phyloP scores from a whole-genome alignment of 805 yeast genomes.

The Cyberlindnera bimundalis region DNA sequence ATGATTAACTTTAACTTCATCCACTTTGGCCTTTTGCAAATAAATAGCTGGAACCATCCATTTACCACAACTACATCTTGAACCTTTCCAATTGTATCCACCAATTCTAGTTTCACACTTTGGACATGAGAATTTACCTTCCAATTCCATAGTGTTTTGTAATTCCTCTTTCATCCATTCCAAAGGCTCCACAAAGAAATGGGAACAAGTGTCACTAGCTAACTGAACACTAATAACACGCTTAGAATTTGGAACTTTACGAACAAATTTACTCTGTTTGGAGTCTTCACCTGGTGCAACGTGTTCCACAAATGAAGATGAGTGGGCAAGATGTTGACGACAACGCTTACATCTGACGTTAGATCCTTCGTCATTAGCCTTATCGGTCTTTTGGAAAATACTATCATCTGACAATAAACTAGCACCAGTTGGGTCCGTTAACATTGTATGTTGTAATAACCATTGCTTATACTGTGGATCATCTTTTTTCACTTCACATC shows the following conservation, averaged over 20 bases:
- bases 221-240: slow-evolving; percentile 55
- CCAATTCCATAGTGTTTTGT: slow-evolving; percentile 53
- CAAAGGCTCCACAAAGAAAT: slow-evolving; percentile 83
- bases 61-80: slow-evolving; percentile 88
- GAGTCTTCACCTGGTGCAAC: slow-evolving; percentile 62
- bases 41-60: slow-evolving; percentile 95
- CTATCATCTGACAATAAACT: slow-evolving; percentile 29
- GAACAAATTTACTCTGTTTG: slow-evolving; percentile 62
- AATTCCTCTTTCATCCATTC: slow-evolving; percentile 88
- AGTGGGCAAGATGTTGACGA: slow-evolving; percentile 63
- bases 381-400: slow-evolving; percentile 28
- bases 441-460: slow-evolving; percentile 35
- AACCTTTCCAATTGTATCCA: slow-evolving; percentile 91
- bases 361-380: slow-evolving; percentile 24
- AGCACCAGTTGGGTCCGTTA: slow-evolving; percentile 41
- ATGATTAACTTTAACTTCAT: slow-evolving; percentile 37
- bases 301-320: slow-evolving; percentile 61
- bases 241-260: slow-evolving; percentile 57
- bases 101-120: slow-evolving; percentile 85
- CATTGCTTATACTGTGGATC: slow-evolving; percentile 41
- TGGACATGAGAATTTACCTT: slow-evolving; percentile 85
- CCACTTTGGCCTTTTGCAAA: slow-evolving; percentile 77
- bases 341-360: slow-evolving; percentile 79
- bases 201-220: slow-evolving; percentile 69
- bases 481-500: slow-evolving; percentile 32